A percentile compares a stretch with the other conserved stretches of the same genome.
phyloP scores from a whole-genome alignment of 306 rosid genomes.

The Castanea mollissima region DNA sequence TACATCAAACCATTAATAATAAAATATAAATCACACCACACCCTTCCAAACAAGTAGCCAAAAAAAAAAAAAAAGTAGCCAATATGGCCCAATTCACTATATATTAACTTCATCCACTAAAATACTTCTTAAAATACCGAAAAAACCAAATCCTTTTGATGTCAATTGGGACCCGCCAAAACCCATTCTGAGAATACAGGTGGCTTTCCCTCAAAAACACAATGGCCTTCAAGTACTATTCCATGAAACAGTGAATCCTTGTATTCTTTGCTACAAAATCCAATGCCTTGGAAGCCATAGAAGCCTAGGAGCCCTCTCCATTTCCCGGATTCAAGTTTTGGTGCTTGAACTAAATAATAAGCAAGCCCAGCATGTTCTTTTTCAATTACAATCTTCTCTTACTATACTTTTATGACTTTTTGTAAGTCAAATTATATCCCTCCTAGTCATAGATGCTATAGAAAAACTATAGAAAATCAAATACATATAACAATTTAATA shows the following conservation, averaged over 20 bases:
- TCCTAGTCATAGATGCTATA: not conserved
- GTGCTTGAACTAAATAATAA: not conserved
- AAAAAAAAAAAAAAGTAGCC: not conserved
- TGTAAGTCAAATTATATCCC: not conserved
- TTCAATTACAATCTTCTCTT: not conserved
- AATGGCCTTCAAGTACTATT: too few relatives aligned
- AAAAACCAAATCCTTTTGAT: not conserved
- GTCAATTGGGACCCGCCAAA: conserved; percentile 7
- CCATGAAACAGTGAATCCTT: too few relatives aligned
- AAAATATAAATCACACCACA: not conserved
- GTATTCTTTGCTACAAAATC: too few relatives aligned
- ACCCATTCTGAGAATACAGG: not conserved
- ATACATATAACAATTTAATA: not conserved
- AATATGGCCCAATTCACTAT: not conserved
- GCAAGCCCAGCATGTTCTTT: not conserved
- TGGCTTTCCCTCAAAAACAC: not conserved
- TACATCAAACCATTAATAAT: not conserved
- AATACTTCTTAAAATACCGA: not conserved
- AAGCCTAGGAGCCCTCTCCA: too few relatives aligned
- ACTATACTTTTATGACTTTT: not conserved
- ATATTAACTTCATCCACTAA: not conserved
- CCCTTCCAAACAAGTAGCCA: not conserved
- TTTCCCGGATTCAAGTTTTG: too few relatives aligned
- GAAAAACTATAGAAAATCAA: not conserved
- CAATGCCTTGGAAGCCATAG: too few relatives aligned